A percentile compares a stretch with the other conserved stretches of the same genome.
Conservation (phyloP, 108 stramenopile species). For the Stephanodiscus minutulus region DNA sequence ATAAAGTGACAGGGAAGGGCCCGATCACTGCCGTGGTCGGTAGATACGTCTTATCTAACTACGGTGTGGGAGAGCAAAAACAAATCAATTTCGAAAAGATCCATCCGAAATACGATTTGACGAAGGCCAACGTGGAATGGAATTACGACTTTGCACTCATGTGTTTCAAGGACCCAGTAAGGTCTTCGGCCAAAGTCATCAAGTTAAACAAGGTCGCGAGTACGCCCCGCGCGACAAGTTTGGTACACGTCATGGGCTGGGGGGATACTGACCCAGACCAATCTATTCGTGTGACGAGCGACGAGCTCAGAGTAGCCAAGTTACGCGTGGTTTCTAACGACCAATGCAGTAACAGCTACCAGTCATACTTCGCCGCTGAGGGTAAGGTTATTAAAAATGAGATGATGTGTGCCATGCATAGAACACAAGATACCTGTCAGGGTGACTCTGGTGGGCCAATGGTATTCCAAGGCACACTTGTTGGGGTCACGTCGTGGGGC, state of each 20-base stretch:
- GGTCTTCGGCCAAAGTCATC: not conserved
- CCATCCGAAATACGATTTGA: constrained; percentile 5
- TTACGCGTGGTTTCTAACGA: constrained; percentile 1
- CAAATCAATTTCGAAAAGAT: not conserved
- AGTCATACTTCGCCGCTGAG: not conserved
- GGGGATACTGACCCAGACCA: constrained; percentile 1
- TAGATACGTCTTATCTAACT: not conserved
- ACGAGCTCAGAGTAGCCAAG: constrained; percentile 5
- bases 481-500: constrained; percentile 26
- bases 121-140: not conserved
- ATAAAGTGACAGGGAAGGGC: not conserved
- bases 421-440: constrained; percentile 14
- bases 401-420: constrained; percentile 21
- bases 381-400: constrained; percentile 1
- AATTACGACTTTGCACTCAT: constrained; percentile 4
- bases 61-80: not conserved
- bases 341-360: not conserved
- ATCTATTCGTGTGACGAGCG: not conserved
- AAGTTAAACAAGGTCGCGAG: not conserved
- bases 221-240: not conserved
- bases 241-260: constrained; percentile 16
- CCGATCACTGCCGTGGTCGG: not conserved
- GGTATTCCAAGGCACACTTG: constrained; percentile 30
- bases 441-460: constrained; percentile 46
- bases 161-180: constrained; percentile 1